These are phyloP conservation scores for Penicillium sp. DNA, from an alignment of 2,329 filamentous ascomycete genomes.

Conservation along the genomic window DNA sequence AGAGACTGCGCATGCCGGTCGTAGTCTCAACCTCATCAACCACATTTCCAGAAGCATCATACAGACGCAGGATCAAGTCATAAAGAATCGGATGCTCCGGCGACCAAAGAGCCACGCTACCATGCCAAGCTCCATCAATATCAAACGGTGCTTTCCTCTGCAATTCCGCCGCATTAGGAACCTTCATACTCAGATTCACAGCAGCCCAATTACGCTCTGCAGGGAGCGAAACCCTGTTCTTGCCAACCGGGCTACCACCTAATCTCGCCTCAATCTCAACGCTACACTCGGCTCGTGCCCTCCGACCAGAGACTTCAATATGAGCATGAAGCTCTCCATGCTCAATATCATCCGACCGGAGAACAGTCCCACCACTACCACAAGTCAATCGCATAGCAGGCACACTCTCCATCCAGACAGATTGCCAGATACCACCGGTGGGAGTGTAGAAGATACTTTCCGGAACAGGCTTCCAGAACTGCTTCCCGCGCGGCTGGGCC, in stretches of 20 bases:
- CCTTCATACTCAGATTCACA: slow-evolving; percentile 48
- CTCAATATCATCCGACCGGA: slow-evolving; percentile 55
- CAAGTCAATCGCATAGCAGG: slow-evolving; percentile 51
- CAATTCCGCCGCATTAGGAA: slow-evolving; percentile 37
- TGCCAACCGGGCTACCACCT: slow-evolving; percentile 47
- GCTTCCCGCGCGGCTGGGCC: slow-evolving; percentile 63
- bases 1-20: slow-evolving; percentile 57
- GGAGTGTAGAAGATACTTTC: slow-evolving; percentile 63
- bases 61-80: slow-evolving; percentile 55
- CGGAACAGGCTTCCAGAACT: slow-evolving; percentile 57
- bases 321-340: slow-evolving; percentile 49
- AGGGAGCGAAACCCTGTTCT: slow-evolving; percentile 43
- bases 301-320: slow-evolving; percentile 45
- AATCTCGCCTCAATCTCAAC: slow-evolving; percentile 55
- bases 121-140: slow-evolving; percentile 51
- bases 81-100: slow-evolving; percentile 61
- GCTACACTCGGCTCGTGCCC: slow-evolving; percentile 34
- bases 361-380: slow-evolving; percentile 57
- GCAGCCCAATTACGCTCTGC: slow-evolving; percentile 49
- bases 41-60: slow-evolving; percentile 28
- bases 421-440: slow-evolving; percentile 69
- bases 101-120: slow-evolving; percentile 63
- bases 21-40: slow-evolving; percentile 56
- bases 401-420: slow-evolving; percentile 63
- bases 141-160: slow-evolving; percentile 27